phyloP scores from a whole-genome alignment of 148 eudicot species.

The Amaranthus cruentus region DNA sequence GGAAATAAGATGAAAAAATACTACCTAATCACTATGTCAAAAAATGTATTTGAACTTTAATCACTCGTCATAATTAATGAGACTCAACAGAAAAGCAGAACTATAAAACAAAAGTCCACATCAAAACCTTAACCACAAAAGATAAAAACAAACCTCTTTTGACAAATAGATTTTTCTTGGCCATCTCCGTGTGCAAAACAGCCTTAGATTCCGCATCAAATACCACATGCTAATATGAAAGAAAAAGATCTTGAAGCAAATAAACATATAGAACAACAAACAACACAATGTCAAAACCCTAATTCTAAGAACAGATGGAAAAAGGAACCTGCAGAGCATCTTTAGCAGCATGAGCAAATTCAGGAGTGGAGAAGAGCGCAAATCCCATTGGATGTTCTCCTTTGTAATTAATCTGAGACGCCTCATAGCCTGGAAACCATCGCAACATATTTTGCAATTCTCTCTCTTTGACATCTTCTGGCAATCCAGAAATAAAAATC shows the following conservation, averaged over 20 bases:
- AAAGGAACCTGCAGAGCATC: slow-evolving; percentile 74
- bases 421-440: slow-evolving; percentile 97
- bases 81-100: background rate
- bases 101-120: background rate
- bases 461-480: slow-evolving; percentile 92
- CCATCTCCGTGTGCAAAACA: slow-evolving; percentile 93
- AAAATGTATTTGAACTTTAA: too few relatives aligned
- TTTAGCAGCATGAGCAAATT: slow-evolving; percentile 76
- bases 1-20: too few relatives aligned
- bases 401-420: slow-evolving; percentile 91
- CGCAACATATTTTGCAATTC: slow-evolving; percentile 75
- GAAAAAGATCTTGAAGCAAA: background rate
- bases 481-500: slow-evolving; percentile 82
- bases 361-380: slow-evolving; percentile 69
- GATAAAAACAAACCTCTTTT: slow-evolving; percentile 66
- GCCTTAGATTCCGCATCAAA: slow-evolving; percentile 79
- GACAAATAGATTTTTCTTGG: slow-evolving; percentile 89
- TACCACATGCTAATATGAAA: slow-evolving; percentile 56
- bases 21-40: too few relatives aligned
- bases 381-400: slow-evolving; percentile 92
- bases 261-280: background rate
- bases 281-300: background rate
- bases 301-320: background rate
- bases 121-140: background rate
- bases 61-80: background rate